Evolutionary conservation across 352 stramenopile genomes (phyloP), one percentile per base, ranked within the genome.

Genomic region (Phytophthora cactorum): DNA sequence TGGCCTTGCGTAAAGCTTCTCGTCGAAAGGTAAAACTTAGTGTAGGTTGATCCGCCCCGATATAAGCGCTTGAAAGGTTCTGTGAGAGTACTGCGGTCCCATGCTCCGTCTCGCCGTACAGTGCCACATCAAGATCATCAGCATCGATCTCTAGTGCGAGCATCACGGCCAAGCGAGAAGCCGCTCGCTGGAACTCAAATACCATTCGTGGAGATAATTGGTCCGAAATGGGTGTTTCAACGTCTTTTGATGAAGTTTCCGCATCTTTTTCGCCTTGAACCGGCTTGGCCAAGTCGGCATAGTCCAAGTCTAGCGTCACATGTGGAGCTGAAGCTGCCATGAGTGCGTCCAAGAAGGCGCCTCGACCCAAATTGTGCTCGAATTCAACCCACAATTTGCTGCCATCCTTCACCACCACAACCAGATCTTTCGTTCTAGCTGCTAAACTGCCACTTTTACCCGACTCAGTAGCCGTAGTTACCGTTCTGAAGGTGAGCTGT

Each of bases 301-400:
- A 82, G 28, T 84, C 74, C 34, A 84, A 60, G 17, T 87, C 72
- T 7, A 75, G 47, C 2, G 51, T 72, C 17, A 79, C 60, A 14
- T 52, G 34, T 3, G 65, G 61, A 0, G 56, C 43, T 6, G 69
- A 68, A 11, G 59, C 43, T 4, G 59, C 34, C 49, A 72, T 81
- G 2, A 87, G 59, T 3, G 74, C 76, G 29, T 87, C 78, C 6
- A 87, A 63, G 50, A 87, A 84, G 17, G 63, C 63, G 5, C 76
- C 78, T 39, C 78, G 73, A 11, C 66, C 66, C 5, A 82, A 59
- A 52, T 87, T 87, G 66, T 87, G 78, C 52, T 87, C 78, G 25
- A 87, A 87, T 27, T 82, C 76, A 41, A 87, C 51, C 71, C 76
- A 81, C 10, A 87, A 57, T 32, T 45, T 56, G 28, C 52, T 61